Evolutionary conservation across 83 land plant genomes (phyloP).

Genomic region (Larix sibirica): DNA sequence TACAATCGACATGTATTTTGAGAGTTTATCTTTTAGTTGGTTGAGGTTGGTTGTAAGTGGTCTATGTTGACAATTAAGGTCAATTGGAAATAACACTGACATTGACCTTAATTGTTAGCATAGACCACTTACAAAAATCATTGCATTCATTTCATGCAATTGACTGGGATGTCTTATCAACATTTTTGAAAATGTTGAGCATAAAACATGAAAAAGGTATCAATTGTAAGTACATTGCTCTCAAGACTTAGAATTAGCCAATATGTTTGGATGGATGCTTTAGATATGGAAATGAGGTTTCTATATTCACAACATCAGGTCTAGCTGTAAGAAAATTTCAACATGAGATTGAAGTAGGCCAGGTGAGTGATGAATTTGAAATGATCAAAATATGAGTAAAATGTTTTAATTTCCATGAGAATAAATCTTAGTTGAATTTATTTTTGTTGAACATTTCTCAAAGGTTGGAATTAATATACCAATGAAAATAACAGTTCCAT

Average conservation of each 20-base stretch:
- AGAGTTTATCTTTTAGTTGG: too few relatives aligned
- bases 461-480: slow-evolving; percentile 92
- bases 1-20: too few relatives aligned
- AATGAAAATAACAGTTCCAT: slow-evolving; percentile 70
- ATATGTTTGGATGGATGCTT: slow-evolving; percentile 1
- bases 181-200: too few relatives aligned
- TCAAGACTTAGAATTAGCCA: background rate
- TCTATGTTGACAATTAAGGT: too few relatives aligned
- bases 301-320: slow-evolving; percentile 91
- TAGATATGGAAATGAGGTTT: slow-evolving; percentile 96
- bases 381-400: background rate
- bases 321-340: slow-evolving; percentile 88
- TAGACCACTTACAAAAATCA: too few relatives aligned
- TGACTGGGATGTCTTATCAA: too few relatives aligned
- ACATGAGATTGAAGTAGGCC: slow-evolving; percentile 90
- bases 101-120: too few relatives aligned
- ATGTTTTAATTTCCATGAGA: background rate
- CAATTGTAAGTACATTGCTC: background rate
- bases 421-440: background rate
- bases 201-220: too few relatives aligned
- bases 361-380: slow-evolving; percentile 43
- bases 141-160: too few relatives aligned
- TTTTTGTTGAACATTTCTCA: slow-evolving; percentile 1
- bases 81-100: too few relatives aligned
- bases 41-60: too few relatives aligned